Conservation (phyloP, 805 yeast species). For the Yamadazyma phyllophila region DNA sequence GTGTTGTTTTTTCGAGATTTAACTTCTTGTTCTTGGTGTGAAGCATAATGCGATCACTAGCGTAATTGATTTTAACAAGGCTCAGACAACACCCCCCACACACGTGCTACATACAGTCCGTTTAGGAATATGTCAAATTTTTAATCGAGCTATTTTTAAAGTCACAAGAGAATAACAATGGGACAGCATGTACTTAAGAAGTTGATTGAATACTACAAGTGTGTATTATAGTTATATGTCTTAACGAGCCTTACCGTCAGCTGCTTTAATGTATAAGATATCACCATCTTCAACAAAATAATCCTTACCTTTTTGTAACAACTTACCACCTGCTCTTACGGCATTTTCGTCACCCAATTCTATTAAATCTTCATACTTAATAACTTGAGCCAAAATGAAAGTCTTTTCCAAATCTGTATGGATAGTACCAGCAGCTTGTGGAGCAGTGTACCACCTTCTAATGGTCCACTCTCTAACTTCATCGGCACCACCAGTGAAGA, state of each 20-base stretch:
- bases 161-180: not conserved
- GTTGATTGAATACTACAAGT: not conserved
- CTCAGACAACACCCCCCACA: not conserved
- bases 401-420: conserved; percentile 95
- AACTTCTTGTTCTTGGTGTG: not conserved
- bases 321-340: conserved; percentile 85
- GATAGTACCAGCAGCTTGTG: conserved; percentile 98
- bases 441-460: conserved; percentile 87
- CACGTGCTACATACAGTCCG: not conserved
- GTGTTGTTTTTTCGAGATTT: too few relatives aligned
- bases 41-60: not conserved
- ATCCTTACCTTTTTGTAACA: conserved; percentile 88
- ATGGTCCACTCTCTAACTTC: conserved; percentile 99
- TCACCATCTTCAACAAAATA: conserved; percentile 96
- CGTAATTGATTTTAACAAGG: not conserved
- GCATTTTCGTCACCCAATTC: conserved; percentile 74
- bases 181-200: too few relatives aligned
- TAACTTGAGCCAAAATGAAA: conserved; percentile 90
- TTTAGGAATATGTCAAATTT: not conserved
- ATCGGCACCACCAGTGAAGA: conserved; percentile 93
- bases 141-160: not conserved
- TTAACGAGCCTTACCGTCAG: conserved; percentile 77
- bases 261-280: conserved; percentile 87
- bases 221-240: not conserved
- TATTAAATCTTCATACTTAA: conserved; percentile 76